phyloP scores from a whole-genome alignment of 2,329 filamentous ascomycete genomes.

The Pseudocercospora cruenta region DNA sequence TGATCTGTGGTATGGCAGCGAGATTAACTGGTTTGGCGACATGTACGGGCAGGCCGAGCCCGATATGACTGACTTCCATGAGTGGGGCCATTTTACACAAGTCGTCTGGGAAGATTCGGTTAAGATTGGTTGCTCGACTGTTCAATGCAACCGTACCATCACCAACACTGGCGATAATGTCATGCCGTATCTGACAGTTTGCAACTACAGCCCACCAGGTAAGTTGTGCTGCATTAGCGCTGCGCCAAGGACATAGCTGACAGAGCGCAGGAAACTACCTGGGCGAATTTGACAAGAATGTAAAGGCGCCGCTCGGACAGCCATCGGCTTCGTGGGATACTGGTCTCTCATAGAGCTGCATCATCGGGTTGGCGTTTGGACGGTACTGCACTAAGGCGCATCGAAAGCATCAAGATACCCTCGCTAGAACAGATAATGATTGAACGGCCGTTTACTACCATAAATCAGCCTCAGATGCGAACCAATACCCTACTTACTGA shows the following conservation, averaged over 20 bases:
- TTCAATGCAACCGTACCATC: slow-evolving; percentile 42
- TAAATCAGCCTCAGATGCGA: too few relatives aligned
- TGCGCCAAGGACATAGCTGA: background rate
- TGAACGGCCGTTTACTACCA: background rate
- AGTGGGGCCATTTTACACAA: slow-evolving; percentile 75
- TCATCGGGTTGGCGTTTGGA: background rate
- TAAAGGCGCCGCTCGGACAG: slow-evolving; percentile 9
- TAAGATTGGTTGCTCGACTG: slow-evolving; percentile 61
- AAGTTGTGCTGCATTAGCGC: slow-evolving; percentile 40
- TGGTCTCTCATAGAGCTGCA: background rate
- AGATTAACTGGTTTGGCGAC: slow-evolving; percentile 60
- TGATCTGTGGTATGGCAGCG: slow-evolving; percentile 84
- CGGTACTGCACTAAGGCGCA: background rate
- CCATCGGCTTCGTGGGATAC: slow-evolving; percentile 14
- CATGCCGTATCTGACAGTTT: slow-evolving; percentile 72
- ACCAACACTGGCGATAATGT: slow-evolving; percentile 45
- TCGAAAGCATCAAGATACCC: slow-evolving; percentile 5
- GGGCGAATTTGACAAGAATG: slow-evolving; percentile 20
- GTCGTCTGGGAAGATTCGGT: slow-evolving; percentile 68
- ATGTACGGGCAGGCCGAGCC: slow-evolving; percentile 52
- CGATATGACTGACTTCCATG: slow-evolving; percentile 59
- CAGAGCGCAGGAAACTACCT: slow-evolving; percentile 20
- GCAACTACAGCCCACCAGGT: slow-evolving; percentile 80
- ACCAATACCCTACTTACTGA: background rate
- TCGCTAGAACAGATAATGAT: slow-evolving; percentile 7